Base-by-base conservation (phyloP, 2,329 filamentous ascomycete genomes). In the Monosporascus sp. region DNA sequence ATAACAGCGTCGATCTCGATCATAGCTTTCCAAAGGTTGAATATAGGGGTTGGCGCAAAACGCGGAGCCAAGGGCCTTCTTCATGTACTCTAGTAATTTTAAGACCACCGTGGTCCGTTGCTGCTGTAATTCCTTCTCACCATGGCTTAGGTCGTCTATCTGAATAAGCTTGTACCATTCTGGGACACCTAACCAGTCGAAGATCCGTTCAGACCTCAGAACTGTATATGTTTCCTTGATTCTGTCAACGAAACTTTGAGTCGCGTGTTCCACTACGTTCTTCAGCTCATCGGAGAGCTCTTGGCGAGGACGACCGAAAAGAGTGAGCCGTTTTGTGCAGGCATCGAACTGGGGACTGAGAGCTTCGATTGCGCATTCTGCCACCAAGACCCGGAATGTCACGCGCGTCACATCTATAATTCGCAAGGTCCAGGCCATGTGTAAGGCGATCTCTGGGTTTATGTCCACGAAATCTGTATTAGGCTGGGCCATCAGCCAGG, bases 391-490 rank as follows among this genome's bases (percentile, higher is more conserved):
- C 11, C 76, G 73, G 58, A 86, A 88, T 0, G 84, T 73, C 20
- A 69, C 63, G 35, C 74, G 73, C 0, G 76, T 70, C 2, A 83
- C 62, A 14, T 70, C 64, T 0, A 70, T 63, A 9, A 76, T 70
- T 53, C 76, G 57, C 6, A 84, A 60, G 3, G 67, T 67, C 57
- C 75, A 75, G 5, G 78, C 84, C 7, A 89, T 80, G 22, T 77
- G 75, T 35, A 88, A 74, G 7, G 78, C 71, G 50, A 81, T 77
- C 59, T 88, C 85, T 0, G 86, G 80, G 37, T 87, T 75, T 6
- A 83, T 70, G 59, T 88, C 84, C 16, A 88, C 74, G 58, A 89
- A 85, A 1, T 74, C 70, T 5, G 68, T 70, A 60, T 89, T 88
- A 0, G 68, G 70, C 2, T 71, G 66, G 20, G 74, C 70, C 56